Percentiles rank a stretch among this genome's conserved stretches.
These are phyloP conservation scores for Aspergillus sp. DNA, from an alignment of 2,329 filamentous ascomycete genomes.

Conservation along the genomic window DNA sequence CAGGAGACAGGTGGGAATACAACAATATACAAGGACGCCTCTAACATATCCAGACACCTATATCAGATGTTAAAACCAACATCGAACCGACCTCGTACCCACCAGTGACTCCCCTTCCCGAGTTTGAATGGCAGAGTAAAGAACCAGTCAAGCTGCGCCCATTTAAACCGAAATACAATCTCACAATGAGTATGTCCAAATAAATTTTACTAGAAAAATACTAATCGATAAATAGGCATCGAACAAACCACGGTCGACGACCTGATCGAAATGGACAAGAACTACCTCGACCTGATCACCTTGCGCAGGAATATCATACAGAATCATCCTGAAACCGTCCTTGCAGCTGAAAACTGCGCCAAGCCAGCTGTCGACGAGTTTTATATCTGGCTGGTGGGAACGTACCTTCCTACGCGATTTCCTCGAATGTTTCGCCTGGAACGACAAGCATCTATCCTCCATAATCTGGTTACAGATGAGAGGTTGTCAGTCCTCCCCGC, in stretches of 20 bases:
- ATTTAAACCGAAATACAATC: slow-evolving; percentile 58
- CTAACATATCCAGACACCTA: too few species aligned
- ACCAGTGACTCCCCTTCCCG: slow-evolving; percentile 31
- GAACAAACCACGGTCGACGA: slow-evolving; percentile 50
- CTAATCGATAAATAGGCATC: slow-evolving; percentile 37
- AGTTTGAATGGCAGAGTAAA: slow-evolving; percentile 49
- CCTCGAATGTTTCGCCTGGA: slow-evolving; percentile 46
- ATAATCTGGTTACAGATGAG: slow-evolving; percentile 45
- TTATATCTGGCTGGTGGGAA: slow-evolving; percentile 50
- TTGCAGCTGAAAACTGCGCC: slow-evolving; percentile 39
- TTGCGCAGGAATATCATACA: slow-evolving; percentile 46
- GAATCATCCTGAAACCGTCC: slow-evolving; percentile 36
- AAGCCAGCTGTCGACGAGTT: slow-evolving; percentile 50
- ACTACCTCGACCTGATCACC: slow-evolving; percentile 49
- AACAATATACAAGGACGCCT: background rate
- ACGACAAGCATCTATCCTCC: slow-evolving; percentile 15
- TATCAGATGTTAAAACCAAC: too few species aligned
- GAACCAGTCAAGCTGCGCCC: slow-evolving; percentile 52
- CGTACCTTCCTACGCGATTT: slow-evolving; percentile 55
- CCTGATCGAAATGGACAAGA: slow-evolving; percentile 56
- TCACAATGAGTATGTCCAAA: slow-evolving; percentile 57
- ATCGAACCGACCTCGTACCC: background rate
- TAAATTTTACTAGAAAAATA: background rate
- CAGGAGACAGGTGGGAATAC: background rate
- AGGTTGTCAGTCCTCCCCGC: slow-evolving; percentile 29